Conservation (phyloP, 2,329 filamentous ascomycete species). For the Beauveria bassiana region DNA sequence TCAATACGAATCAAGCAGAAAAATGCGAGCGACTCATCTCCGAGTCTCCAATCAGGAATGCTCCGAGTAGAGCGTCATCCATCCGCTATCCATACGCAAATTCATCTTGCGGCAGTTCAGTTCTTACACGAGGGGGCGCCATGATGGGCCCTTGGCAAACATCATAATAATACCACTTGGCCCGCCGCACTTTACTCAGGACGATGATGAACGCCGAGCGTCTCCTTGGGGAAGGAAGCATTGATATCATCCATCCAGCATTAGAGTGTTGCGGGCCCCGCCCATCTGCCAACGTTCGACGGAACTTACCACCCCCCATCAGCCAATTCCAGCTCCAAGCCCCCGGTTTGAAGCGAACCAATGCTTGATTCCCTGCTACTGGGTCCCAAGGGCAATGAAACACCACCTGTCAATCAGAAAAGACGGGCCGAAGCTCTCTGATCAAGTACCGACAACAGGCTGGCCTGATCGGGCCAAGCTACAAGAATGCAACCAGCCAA, state of each 20-base stretch:
- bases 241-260: not conserved
- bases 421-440: conserved; percentile 6
- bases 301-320: conserved; percentile 3
- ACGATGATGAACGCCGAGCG: conserved; percentile 1
- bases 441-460: not conserved
- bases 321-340: not conserved
- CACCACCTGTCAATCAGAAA: not conserved
- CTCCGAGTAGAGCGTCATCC: too few relatives aligned
- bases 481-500: not conserved
- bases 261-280: not conserved
- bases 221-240: conserved; percentile 2
- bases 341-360: not conserved
- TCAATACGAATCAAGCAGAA: too few relatives aligned
- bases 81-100: not conserved
- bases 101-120: not conserved
- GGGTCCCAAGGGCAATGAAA: not conserved
- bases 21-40: too few relatives aligned
- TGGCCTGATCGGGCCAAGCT: not conserved
- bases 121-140: not conserved
- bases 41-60: too few relatives aligned
- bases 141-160: conserved; percentile 1
- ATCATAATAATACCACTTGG: conserved; percentile 5
- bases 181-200: conserved; percentile 1
- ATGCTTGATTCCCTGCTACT: not conserved
- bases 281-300: not conserved